phyloP scores from a whole-genome alignment of 2,329 filamentous ascomycete genomes.

The Xylariaceae sp. region DNA sequence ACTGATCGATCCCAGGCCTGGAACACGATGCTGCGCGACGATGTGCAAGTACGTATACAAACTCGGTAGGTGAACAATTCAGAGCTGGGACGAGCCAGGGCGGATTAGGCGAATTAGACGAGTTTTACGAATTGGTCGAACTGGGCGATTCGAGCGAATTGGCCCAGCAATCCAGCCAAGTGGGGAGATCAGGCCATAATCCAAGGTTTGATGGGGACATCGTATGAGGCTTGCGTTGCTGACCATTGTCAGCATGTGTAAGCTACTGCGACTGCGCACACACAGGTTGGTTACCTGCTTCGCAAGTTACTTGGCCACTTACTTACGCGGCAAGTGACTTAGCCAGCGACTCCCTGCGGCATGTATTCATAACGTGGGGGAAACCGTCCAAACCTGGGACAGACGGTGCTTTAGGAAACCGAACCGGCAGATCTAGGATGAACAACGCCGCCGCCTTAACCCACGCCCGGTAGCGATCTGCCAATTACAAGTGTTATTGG shows the following conservation, averaged over 20 bases:
- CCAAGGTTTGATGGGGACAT: constrained; percentile 29
- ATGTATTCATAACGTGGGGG: background rate
- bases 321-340: too few relatives aligned
- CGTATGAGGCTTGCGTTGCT: constrained; percentile 28
- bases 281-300: background rate
- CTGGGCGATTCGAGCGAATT: constrained; percentile 10
- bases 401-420: background rate
- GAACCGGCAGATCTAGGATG: background rate
- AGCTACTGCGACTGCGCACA: background rate
- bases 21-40: too few relatives aligned
- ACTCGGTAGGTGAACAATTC: too few relatives aligned
- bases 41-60: too few relatives aligned
- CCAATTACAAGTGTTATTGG: background rate
- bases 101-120: background rate
- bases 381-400: background rate
- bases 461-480: background rate
- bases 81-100: too few relatives aligned
- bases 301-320: too few relatives aligned
- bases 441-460: background rate
- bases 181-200: constrained; percentile 30
- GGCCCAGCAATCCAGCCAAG: constrained; percentile 23
- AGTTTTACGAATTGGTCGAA: too few relatives aligned
- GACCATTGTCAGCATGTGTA: constrained; percentile 4
- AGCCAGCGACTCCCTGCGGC: too few relatives aligned
- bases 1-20: too few relatives aligned